Base-by-base conservation (phyloP, 1,139 yeast genomes). In the Blastobotrys persicus region DNA sequence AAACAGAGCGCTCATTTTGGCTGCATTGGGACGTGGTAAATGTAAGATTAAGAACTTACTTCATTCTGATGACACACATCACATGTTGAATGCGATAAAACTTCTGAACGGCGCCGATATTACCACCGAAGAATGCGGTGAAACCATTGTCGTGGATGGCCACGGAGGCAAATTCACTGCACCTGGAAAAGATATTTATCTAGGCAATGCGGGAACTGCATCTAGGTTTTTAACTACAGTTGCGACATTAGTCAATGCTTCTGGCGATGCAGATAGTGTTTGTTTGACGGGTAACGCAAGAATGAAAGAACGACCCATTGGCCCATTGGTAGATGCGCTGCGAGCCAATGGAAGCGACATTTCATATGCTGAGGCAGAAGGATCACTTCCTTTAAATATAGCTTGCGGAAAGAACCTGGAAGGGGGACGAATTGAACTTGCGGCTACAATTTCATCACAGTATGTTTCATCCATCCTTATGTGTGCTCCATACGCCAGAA, bases 181-280 rank as follows among this genome's bases (percentile, higher is more conserved):
- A 2, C 79, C 86, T 37, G 44, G 34, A 11, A 74, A 76, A 19
- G 86, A 82, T 56, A 74, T 94, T 49, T 92, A 88, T 68, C 77
- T 92, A 54, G 98, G 98, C 51, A 92, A 92, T 65, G 98, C 99
- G 1, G 99, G 99, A 59, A 92, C 99, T 42, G 98, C 98, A 4
- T 88, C 97, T 6, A 79, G 99, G 61, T 94, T 92, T 67, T 77
- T 92, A 62, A 88, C 98, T 2, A 81, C 96, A 1, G 91, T 92
- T 33, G 96, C 96, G 12, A 79, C 96, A 17, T 74, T 92, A 50
- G 96, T 88, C 4, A 72, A 76, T 48, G 53, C 63, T 2, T 65
- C 81, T 2, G 66, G 72, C n/a, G 63, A 65, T 7, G 64, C 69
- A 3, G 70, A 73, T 41, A 66, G 73, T 51, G 82, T 89, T 37